Evolutionary conservation across 805 yeast genomes (phyloP), one percentile per base, ranked within the genome.

Genomic region (Teunomyces lycoperdinae): DNA sequence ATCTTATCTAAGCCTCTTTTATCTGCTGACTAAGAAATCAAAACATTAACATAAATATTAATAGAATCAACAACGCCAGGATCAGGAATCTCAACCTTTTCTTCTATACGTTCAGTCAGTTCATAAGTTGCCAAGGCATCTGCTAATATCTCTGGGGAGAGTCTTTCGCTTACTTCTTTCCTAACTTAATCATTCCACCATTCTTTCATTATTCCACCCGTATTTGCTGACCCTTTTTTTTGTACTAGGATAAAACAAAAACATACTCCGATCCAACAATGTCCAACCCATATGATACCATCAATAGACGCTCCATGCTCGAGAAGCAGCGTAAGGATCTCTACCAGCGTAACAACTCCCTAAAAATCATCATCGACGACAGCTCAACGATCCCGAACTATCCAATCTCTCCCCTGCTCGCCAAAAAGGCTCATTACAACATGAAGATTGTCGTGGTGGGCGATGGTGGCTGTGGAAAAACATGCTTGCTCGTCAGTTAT

Each of bases 401-500:
- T 51, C 53, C 59, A 10, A 62, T 68, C 50, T 67, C 64, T 45
- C 51, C 57, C 17, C 50, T 48, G 44, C 51, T 59, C 42, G 42
- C 57, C 29, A 54, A 52, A 33, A 52, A 56, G 36, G 52, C 58
- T 11, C 46, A 49, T 36, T 56, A 60, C 51, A 55, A 57, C 53
- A 66, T 71, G 70, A 87, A 87, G 60, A 68, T 87, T 5, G 95
- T 89, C 9, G 86, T 86, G 26, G 94, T 89, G 8, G 96, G 96
- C 6, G 96, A 89, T 64, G 90, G 92, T 57, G 91, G 89, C 13
- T 85, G 94, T 62, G 96, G 96, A n/a, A 89, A 89, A 63, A 89
- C 96, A 0, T 85, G 91, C 57, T 64, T 89, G 56, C 60, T 87
- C 49, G 75, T 71, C n/a, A 67, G 87, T 14, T 89, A 84, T 61